A percentile compares a stretch with the other conserved stretches of the same genome.
These are phyloP conservation scores for Wickerhamomyces bovis DNA, from an alignment of 805 yeast species.

Conservation along the genomic window DNA sequence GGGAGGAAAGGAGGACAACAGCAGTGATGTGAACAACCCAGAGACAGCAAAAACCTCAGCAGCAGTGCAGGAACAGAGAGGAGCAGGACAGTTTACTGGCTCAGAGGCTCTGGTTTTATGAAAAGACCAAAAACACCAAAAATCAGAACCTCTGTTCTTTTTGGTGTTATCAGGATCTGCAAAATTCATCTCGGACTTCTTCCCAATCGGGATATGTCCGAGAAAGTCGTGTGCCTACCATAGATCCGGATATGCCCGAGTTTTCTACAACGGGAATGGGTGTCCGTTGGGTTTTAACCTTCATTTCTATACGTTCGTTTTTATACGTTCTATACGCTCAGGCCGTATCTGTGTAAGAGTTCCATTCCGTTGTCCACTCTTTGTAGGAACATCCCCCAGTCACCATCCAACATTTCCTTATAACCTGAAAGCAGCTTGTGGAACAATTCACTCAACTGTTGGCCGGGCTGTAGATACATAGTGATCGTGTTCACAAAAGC, in stretches of 20 bases:
- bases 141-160: too few relatives aligned
- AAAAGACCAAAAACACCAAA: background rate
- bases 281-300: background rate
- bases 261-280: too few relatives aligned
- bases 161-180: background rate
- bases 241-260: background rate
- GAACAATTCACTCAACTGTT: constrained; percentile 37
- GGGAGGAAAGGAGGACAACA: background rate
- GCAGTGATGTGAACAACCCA: background rate
- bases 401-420: constrained; percentile 40
- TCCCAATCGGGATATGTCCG: background rate
- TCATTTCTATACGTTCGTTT: background rate
- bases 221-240: background rate
- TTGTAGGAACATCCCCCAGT: constrained; percentile 22
- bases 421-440: constrained; percentile 40
- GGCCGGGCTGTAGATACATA: constrained; percentile 45
- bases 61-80: background rate
- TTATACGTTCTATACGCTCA: background rate
- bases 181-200: background rate
- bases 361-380: constrained; percentile 17
- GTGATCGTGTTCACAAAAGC: constrained; percentile 56
- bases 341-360: constrained; percentile 13
- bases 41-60: background rate
- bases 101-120: background rate
- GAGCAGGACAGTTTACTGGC: too few relatives aligned